Evolutionary conservation across 2,329 filamentous ascomycete species (phyloP), one percentile per base, ranked within the genome.

Genomic region (Ceratocystis cubensis): DNA sequence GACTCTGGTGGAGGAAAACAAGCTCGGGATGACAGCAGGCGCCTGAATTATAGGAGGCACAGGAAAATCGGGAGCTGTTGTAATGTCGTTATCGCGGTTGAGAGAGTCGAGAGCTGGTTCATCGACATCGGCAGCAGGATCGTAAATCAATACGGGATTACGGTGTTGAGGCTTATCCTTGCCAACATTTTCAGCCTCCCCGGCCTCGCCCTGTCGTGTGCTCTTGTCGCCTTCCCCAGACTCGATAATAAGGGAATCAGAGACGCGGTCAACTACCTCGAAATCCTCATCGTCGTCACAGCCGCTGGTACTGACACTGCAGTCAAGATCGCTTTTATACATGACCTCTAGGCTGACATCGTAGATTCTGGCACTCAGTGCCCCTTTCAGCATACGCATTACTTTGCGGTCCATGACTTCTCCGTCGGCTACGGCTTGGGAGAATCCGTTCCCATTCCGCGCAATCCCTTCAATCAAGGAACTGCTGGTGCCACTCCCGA

Each of bases 371-470:
- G 86, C 85, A 1, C 82, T 84, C 22, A 91, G 74, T 0, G 86
- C 84, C 0, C 82, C 87, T 72, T 88, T 89, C 66, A 91, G 77
- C 88, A 91, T 91, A 1, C 88, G 81, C 1, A 91, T 79, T 0
- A 90, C 80, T 72, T 88, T 88, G 69, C 76, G 81, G 70, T 88
- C 84, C 74, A 89, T 82, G 71, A 85, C 84, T 72, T 91, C 88
- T 1, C 81, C 76, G 5, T 82, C 75, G 1, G 77, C 78, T 0
- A 90, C 86, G 0, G 81, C 78, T 72, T 91, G 87, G 0, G 82
- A 74, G 68, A 86, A 84, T 2, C 83, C 83, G 22, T 80, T 80
- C 1, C 83, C 83, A 8, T 78, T 79, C 5, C 78, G 75, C 0
- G 81, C 81, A 57, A 82, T 75, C 0, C 82, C 81, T 65, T 84